These are phyloP conservation scores for Amesomyces nigricolor DNA, from an alignment of 2,329 filamentous ascomycete species.

Conservation along the genomic window DNA sequence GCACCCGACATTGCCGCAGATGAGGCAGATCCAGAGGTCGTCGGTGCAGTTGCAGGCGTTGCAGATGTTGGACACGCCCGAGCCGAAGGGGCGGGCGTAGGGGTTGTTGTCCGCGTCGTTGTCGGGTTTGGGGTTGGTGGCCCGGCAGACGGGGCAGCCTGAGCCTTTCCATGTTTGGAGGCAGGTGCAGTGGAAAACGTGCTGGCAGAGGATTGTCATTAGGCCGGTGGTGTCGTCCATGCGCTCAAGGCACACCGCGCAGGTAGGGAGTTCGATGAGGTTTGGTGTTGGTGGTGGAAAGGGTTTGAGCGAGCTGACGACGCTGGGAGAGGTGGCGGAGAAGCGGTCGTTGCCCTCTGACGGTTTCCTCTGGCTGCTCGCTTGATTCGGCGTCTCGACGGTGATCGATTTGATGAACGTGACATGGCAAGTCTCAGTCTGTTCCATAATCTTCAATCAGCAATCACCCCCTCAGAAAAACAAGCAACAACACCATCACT, in stretches of 20 bases:
- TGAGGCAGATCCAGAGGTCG: conserved; percentile 92
- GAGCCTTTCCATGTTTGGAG: conserved; percentile 93
- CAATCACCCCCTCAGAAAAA: neutral
- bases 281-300: conserved; percentile 69
- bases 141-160: conserved; percentile 90
- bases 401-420: conserved; percentile 91
- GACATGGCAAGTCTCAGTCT: conserved; percentile 91
- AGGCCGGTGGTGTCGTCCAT: conserved; percentile 98
- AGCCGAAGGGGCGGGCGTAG: conserved; percentile 52
- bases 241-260: conserved; percentile 89
- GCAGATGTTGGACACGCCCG: conserved; percentile 64
- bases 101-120: conserved; percentile 48
- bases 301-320: conserved; percentile 48
- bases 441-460: conserved; percentile 12
- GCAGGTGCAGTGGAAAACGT: conserved; percentile 96
- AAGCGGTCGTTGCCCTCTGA: conserved; percentile 50
- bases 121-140: conserved; percentile 54
- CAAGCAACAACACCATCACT: conserved; percentile 19
- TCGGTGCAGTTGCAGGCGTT: conserved; percentile 71
- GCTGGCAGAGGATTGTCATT: conserved; percentile 92
- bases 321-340: conserved; percentile 37
- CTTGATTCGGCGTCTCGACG: conserved; percentile 62
- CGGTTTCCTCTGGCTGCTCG: conserved; percentile 25
- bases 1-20: conserved; percentile 88
- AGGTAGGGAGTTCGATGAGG: conserved; percentile 87